These are phyloP conservation scores for Trichothecium sympodiale DNA, from an alignment of 2,329 filamentous ascomycete genomes.

Conservation along the genomic window DNA sequence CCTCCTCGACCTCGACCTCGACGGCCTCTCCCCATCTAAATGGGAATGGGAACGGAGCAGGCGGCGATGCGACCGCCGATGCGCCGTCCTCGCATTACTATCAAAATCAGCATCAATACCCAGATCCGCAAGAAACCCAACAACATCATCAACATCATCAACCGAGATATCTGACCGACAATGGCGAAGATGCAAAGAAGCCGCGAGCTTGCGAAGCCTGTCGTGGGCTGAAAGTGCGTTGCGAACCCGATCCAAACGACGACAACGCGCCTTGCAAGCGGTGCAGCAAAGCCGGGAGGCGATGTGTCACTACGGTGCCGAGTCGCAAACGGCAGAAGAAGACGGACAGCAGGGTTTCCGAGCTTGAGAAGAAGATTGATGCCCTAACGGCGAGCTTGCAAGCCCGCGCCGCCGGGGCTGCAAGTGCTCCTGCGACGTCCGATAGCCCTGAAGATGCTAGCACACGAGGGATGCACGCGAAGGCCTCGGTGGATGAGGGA, in stretches of 20 bases:
- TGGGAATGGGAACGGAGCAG: too few relatives aligned
- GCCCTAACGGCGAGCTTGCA: conserved; percentile 72
- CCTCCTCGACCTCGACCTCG: conserved; percentile 6
- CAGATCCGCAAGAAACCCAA: neutral
- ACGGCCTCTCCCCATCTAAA: neutral
- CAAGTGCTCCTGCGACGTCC: neutral
- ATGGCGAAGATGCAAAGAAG: conserved; percentile 46
- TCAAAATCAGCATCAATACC: neutral
- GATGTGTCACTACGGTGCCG: conserved; percentile 66
- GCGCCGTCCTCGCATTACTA: neutral
- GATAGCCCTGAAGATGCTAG: neutral
- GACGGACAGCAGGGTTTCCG: conserved; percentile 77
- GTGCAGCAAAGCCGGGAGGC: conserved; percentile 69
- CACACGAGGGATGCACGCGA: too few relatives aligned
- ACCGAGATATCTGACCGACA: conserved; percentile 7
- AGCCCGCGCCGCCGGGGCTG: conserved; percentile 24
- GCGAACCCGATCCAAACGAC: conserved; percentile 60
- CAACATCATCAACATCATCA: conserved; percentile 4
- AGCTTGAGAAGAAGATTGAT: conserved; percentile 89
- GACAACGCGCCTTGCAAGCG: conserved; percentile 57
- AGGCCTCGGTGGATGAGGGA: too few relatives aligned
- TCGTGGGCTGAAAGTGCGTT: conserved; percentile 70
- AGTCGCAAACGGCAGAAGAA: conserved; percentile 78
- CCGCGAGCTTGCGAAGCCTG: conserved; percentile 67
- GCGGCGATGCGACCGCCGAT: conserved; percentile 4